phyloP scores from a whole-genome alignment of 441 rosid species.

The Oxalis stricta region DNA sequence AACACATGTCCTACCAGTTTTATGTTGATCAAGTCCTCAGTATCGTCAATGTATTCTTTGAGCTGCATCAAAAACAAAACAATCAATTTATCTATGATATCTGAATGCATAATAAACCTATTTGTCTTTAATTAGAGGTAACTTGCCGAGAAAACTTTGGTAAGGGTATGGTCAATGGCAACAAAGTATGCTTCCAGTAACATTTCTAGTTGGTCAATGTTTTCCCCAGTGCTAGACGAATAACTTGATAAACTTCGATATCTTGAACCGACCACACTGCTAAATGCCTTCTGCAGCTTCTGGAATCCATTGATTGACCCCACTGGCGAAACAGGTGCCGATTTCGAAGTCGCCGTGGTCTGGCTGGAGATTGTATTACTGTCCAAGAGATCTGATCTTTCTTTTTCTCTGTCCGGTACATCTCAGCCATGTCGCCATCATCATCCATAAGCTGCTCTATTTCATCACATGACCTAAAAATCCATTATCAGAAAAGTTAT shows the following conservation, averaged over 20 bases:
- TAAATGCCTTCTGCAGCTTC: conserved; percentile 78
- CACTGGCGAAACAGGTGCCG: conserved; percentile 85
- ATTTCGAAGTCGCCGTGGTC: conserved; percentile 35
- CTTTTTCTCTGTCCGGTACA: conserved; percentile 93
- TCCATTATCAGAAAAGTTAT: conserved; percentile 13
- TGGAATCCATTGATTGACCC: conserved; percentile 34
- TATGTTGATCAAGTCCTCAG: conserved; percentile 91
- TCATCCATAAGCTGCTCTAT: conserved; percentile 97
- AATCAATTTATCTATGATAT: too few relatives aligned
- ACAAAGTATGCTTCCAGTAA: conserved; percentile 89
- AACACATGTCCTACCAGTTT: conserved; percentile 49
- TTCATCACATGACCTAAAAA: conserved; percentile 80
- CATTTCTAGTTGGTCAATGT: conserved; percentile 93
- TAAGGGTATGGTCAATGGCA: conserved; percentile 60
- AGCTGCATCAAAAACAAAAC: conserved; percentile 38
- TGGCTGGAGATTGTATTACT: too few relatives aligned
- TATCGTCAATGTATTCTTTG: conserved; percentile 94
- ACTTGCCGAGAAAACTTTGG: conserved; percentile 83
- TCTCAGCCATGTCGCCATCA: conserved; percentile 98
- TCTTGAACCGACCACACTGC: conserved; percentile 51
- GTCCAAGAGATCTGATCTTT: conserved; percentile 54
- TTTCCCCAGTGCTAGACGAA: conserved; percentile 46
- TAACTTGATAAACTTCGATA: conserved; percentile 56
- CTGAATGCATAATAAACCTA: too few relatives aligned
- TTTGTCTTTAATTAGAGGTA: too few relatives aligned